Base-by-base conservation (phyloP, 345 rosid species). In the Salix koriyanagi region DNA sequence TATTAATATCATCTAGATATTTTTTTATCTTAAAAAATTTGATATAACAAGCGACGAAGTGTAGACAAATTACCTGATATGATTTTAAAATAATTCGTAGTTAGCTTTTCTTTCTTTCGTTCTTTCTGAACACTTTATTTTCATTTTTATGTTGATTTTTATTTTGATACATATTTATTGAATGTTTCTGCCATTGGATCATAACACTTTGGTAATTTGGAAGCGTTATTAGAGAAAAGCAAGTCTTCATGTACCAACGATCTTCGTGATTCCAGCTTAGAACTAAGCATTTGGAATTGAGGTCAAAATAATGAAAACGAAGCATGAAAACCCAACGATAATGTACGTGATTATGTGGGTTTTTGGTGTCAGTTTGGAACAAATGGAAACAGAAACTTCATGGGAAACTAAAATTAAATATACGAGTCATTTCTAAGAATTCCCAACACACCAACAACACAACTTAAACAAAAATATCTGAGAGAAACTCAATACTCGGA, bases 261-360 rank as follows among this genome's bases (percentile, higher is more conserved):
- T 73, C 86, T 90, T 85, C 99, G 93, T 70, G 97, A 91, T 80
- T 85, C 83, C 69, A 88, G 89, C 30, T 91, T 93, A 71, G 34
- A 36, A n/a, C 4, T 21, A 5, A 26, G 13, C 58, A 39, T 60
- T 23, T 37, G 67, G 5, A 23, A 12, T 65, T 13, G 37, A 41
- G 78, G 65, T 71, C 73, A 50, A 65, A 79, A 65, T 42, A 67
- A 77, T 74, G 80, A 77, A 36, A 75, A 50, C 19, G 76, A 76
- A 65, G 76, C 69, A 36, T 69, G 75, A 84, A 77, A 79, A 67
- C 80, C 81, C 54, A 62, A 39, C 76, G 84, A 84, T n/a, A 85
- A 81, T 77, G 32, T 44, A 79, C 79, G 75, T 73, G 83, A 85
- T 75, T 81, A 85, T 71, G 52, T 70, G 14, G 88, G 85, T 78